Conservation (phyloP, 441 rosid species). For the Caryocar brasiliense region DNA sequence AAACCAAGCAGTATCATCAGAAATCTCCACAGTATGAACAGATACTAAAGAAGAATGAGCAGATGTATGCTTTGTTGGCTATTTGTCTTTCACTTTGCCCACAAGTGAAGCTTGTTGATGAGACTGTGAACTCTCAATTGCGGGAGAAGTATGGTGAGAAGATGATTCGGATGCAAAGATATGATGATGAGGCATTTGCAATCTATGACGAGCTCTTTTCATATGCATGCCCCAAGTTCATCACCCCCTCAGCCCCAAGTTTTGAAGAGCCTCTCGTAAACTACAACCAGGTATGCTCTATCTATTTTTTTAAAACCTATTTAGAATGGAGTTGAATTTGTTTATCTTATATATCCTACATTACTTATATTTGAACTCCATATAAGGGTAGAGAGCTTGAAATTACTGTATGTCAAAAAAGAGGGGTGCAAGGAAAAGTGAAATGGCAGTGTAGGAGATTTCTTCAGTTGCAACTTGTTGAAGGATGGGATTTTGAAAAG, state of each 20-base stretch:
- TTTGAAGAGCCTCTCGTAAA: constrained; percentile 89
- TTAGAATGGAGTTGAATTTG: no score
- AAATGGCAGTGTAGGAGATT: no score
- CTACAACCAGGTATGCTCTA: constrained; percentile 64
- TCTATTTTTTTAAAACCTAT: neutral
- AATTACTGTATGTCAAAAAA: no score
- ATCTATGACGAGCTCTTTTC: constrained; percentile 87
- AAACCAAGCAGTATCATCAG: constrained; percentile 87
- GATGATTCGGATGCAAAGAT: constrained; percentile 85
- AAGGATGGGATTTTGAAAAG: no score
- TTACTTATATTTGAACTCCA: no score
- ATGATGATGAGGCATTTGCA: constrained; percentile 77
- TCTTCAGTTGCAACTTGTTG: no score
- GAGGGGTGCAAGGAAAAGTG: no score
- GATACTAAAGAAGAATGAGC: constrained; percentile 90
- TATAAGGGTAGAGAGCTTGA: no score
- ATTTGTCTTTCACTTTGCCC: constrained; percentile 84
- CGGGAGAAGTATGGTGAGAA: constrained; percentile 95
- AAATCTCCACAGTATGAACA: constrained; percentile 89
- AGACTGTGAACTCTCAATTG: constrained; percentile 73
- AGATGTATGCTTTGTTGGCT: constrained; percentile 88
- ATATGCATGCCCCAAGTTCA: constrained; percentile 95
- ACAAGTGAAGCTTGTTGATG: constrained; percentile 75
- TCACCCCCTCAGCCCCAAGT: constrained; percentile 86
- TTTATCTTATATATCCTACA: no score